phyloP scores from a whole-genome alignment of 805 yeast species.

The Starmerella tilneyi region DNA sequence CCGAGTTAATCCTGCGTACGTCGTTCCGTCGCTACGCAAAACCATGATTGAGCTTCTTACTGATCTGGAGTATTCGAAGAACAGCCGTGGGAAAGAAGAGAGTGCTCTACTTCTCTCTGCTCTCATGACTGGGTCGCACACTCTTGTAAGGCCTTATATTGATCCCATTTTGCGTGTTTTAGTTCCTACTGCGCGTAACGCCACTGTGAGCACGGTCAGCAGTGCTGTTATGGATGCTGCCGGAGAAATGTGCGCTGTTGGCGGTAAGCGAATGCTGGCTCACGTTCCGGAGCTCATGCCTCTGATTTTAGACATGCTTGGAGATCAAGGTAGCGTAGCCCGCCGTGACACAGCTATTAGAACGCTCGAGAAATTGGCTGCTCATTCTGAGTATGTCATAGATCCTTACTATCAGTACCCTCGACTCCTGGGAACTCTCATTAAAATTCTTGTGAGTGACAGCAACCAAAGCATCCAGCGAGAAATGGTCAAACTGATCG shows the following conservation, averaged over 20 bases:
- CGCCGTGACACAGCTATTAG: conserved; percentile 84
- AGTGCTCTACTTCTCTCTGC: conserved; percentile 65
- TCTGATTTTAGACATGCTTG: conserved; percentile 70
- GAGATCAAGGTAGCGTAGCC: conserved; percentile 80
- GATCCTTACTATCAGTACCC: conserved; percentile 90
- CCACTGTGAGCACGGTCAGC: conserved; percentile 64
- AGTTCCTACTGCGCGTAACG: conserved; percentile 61
- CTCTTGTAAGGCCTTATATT: conserved; percentile 80
- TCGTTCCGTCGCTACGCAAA: conserved; percentile 84
- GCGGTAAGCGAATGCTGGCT: conserved; percentile 71
- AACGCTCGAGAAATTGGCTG: conserved; percentile 77
- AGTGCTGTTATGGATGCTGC: conserved; percentile 75
- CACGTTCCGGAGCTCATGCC: conserved; percentile 77
- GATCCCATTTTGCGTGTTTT: conserved; percentile 82
- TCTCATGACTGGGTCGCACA: conserved; percentile 65
- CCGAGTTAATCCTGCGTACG: conserved; percentile 83
- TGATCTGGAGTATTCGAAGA: conserved; percentile 70
- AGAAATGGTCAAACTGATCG: conserved; percentile 80
- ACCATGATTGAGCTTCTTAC: conserved; percentile 76
- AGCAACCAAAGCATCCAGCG: conserved; percentile 57
- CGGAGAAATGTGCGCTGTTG: conserved; percentile 81
- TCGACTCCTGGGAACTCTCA: conserved; percentile 68
- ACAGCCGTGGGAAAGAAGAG: conserved; percentile 72
- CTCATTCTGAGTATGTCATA: conserved; percentile 89
- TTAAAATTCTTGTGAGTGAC: conserved; percentile 73